A percentile compares a stretch with the other conserved stretches of the same genome.
Evolutionary conservation across 1,139 yeast genomes (phyloP).

Genomic region (Diutina scorzettiae): DNA sequence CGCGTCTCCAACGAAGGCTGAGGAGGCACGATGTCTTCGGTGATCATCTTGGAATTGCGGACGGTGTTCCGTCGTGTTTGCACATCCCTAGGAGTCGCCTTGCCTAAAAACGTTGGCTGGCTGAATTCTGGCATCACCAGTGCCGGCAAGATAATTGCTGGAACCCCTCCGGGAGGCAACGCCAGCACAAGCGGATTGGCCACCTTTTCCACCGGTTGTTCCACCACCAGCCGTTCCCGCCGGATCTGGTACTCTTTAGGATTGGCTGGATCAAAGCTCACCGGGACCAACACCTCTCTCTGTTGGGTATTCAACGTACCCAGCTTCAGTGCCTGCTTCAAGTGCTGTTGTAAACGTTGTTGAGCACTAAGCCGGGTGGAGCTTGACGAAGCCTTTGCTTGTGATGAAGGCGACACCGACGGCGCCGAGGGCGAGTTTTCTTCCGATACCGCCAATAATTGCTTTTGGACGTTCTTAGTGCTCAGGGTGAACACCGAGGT

Average conservation of each 20-base stretch:
- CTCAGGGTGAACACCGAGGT: not conserved
- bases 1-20: slow-evolving; percentile 7
- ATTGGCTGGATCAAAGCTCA: slow-evolving; percentile 30
- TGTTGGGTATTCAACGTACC: slow-evolving; percentile 31
- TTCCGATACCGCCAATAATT: slow-evolving; percentile 1
- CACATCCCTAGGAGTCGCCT: slow-evolving; percentile 1
- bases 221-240: not conserved
- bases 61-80: slow-evolving; percentile 3
- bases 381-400: not conserved
- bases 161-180: not conserved
- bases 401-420: not conserved
- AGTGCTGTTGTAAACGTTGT: slow-evolving; percentile 30
- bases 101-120: slow-evolving; percentile 2
- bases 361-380: slow-evolving; percentile 19
- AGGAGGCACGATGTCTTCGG: not conserved
- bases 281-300: slow-evolving; percentile 23
- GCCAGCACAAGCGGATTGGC: not conserved
- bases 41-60: not conserved
- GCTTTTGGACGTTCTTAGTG: slow-evolving; percentile 1
- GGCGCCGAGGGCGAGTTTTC: not conserved
- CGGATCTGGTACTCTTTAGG: slow-evolving; percentile 16
- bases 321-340: slow-evolving; percentile 27
- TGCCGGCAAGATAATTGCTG: not conserved
- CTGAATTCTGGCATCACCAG: slow-evolving; percentile 1
- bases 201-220: not conserved